Conservation (phyloP, 192 early-diverging fungal genomes). For the Podila clonocystis region DNA sequence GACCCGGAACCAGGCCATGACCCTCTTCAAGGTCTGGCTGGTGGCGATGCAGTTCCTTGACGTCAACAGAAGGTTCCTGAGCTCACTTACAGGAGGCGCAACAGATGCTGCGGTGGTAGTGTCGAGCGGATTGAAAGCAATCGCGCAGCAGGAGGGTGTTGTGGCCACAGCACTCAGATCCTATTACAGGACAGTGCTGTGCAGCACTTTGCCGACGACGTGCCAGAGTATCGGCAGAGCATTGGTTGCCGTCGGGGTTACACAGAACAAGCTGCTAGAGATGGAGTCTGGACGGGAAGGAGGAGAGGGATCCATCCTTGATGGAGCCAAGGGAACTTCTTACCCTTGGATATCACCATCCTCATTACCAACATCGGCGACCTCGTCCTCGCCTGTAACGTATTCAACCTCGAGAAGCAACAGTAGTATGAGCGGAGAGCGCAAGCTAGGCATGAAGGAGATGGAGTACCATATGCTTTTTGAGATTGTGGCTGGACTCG, state of each 20-base stretch:
- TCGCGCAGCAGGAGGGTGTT: not conserved
- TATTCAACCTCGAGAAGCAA: not conserved
- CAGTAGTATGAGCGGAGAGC: not conserved
- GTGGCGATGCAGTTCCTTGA: constrained; percentile 26
- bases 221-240: constrained; percentile 6
- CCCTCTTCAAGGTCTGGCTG: constrained; percentile 37
- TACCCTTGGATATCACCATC: not conserved
- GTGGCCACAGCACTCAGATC: not conserved
- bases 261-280: not conserved
- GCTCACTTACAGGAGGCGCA: not conserved
- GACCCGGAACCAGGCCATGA: constrained; percentile 5
- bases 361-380: not conserved
- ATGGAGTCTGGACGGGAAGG: not conserved
- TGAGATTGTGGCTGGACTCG: constrained; percentile 30
- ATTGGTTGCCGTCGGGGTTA: not conserved
- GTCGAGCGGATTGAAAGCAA: not conserved
- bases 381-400: not conserved
- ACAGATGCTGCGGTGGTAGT: not conserved
- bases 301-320: not conserved
- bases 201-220: constrained; percentile 6
- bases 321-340: not conserved
- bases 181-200: constrained; percentile 24
- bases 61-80: constrained; percentile 28
- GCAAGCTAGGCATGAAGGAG: constrained; percentile 21
- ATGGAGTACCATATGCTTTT: constrained; percentile 43